A percentile compares a stretch with the other conserved stretches of the same genome.
Evolutionary conservation across 2,329 filamentous ascomycete genomes (phyloP).

Genomic region (Lachnellula cervina): DNA sequence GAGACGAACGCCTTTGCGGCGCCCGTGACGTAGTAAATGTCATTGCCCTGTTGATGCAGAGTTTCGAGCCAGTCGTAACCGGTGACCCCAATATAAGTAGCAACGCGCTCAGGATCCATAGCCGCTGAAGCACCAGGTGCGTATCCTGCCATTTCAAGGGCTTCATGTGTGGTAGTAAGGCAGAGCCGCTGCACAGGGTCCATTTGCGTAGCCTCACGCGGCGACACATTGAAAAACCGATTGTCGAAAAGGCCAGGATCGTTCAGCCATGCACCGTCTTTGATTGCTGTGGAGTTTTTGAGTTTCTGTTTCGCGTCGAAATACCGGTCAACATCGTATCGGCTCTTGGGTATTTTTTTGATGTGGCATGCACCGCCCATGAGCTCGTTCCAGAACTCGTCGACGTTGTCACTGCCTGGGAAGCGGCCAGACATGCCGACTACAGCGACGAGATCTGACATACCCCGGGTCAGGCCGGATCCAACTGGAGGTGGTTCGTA

Average conservation of each 20-base stretch:
- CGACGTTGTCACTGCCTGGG: background rate
- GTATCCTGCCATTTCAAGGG: slow-evolving; percentile 67
- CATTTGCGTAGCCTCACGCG: slow-evolving; percentile 69
- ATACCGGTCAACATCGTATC: slow-evolving; percentile 39
- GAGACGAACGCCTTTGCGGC: slow-evolving; percentile 10
- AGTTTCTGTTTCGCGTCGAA: slow-evolving; percentile 64
- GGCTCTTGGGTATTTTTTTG: background rate
- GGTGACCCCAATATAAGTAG: slow-evolving; percentile 4
- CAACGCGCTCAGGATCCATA: slow-evolving; percentile 42
- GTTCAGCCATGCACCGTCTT: slow-evolving; percentile 65
- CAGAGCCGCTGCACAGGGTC: slow-evolving; percentile 74
- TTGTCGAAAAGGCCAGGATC: slow-evolving; percentile 71
- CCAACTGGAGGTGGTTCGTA: background rate
- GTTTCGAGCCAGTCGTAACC: slow-evolving; percentile 8
- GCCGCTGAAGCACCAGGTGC: slow-evolving; percentile 20
- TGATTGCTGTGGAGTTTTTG: slow-evolving; percentile 70
- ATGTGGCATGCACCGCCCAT: background rate
- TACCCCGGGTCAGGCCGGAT: background rate
- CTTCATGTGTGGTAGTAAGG: slow-evolving; percentile 70
- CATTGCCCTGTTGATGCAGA: slow-evolving; percentile 1
- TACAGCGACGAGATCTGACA: background rate
- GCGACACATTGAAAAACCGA: slow-evolving; percentile 79
- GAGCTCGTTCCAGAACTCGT: background rate
- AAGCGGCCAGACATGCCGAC: background rate
- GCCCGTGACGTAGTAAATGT: slow-evolving; percentile 7